Evolutionary conservation across 345 rosid genomes (phyloP), one percentile per base, ranked within the genome.

Genomic region (Gossypium anomalum): DNA sequence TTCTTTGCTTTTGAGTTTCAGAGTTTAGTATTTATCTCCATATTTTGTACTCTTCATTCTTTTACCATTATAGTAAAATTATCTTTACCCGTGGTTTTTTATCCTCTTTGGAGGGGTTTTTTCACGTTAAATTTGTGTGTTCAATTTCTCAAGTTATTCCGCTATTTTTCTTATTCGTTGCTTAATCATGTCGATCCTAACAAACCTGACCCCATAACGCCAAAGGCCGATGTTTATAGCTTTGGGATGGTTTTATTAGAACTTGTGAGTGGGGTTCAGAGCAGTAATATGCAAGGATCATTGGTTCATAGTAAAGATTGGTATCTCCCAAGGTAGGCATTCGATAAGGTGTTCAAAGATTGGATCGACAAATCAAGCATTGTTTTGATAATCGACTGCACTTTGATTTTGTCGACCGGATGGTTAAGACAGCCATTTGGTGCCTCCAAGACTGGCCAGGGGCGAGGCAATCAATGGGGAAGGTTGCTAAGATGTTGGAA

Each of bases 401-500:
- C 70, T 85, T 86, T 70, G 89, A 86, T 20, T 80, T 82, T 85
- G 82, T 90, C 16, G 83, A 90, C 77, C 80, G 94, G 73, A 90
- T 86, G 92, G 94, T 90, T 74, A 84, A 90, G 80, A 86, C 89
- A 0, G 90, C 92, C 1, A 85, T 90, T 80, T 90, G 94, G 89
- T 90, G 92, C 81, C 87, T 90, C 9, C 92, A 90, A 76, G 92
- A 88, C 73, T 71, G 86, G 73, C 87, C 89, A 0, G 90, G 86
- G 65, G 56, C 72, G 57, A 76, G 90, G 78, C 92, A 89, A 1
- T 90, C 89, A 0, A 88, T 90, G 90, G 94, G 94, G 64, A 90
- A 85, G 71, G 94, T 82, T n/a, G 92, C 92, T 43, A 90, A 90
- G 90, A 90, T 88, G 89, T 67, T 88, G 76, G 92, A 88, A 83